Base-by-base conservation (phyloP, 2,329 filamentous ascomycete genomes). In the Raffaelea albimanens region DNA sequence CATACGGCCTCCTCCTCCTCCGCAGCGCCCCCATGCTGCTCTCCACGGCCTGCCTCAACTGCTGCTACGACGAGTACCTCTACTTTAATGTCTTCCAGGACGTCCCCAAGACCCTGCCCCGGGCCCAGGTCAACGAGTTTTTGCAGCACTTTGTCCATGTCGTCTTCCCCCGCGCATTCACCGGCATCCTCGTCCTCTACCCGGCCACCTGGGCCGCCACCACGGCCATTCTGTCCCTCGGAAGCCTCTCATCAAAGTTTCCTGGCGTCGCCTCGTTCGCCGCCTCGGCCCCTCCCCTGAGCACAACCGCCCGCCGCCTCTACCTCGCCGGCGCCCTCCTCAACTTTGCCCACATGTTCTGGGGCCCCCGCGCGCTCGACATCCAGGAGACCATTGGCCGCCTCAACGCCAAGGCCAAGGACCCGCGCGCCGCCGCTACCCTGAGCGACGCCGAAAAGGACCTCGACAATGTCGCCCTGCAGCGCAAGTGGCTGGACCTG, bases 51-150 rank as follows among this genome's bases (percentile, higher is more conserved):
- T 16, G 14, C n/a, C 14, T 38, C 34, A 7, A 38, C 7, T 38
- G 18, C 34, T 8, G 8, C 14, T 38, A 38, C 34, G 18, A 38
- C 18, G 14, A 38, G 18, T 38, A 38, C 18, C 34, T 38, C 7
- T 38, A 10, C 34, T 38, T 10, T 16, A 16, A 19, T 16, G 14
- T 19, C 18, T 38, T 38, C 18, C 14, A n/a, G 14, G 34, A 38
- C 14, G 18, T 38, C 18, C 8, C 18, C 34, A 7, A 38, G 25
- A 19, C 13, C 34, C 7, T 38, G 5, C 53, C 85, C 36, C 40
- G 38, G 29, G 18, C 16, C 16, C 19, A 33, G 4, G 44, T 44
- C 44, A 47, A 45, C 41, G 23, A 9, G 14, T 16, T 44, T 2
- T 42, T 50, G 16, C 40, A 39, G 34, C 44, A 46, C 34, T 50